These are phyloP conservation scores for Solanum etuberosum DNA, from an alignment of 257 asterid species.

Conservation along the genomic window DNA sequence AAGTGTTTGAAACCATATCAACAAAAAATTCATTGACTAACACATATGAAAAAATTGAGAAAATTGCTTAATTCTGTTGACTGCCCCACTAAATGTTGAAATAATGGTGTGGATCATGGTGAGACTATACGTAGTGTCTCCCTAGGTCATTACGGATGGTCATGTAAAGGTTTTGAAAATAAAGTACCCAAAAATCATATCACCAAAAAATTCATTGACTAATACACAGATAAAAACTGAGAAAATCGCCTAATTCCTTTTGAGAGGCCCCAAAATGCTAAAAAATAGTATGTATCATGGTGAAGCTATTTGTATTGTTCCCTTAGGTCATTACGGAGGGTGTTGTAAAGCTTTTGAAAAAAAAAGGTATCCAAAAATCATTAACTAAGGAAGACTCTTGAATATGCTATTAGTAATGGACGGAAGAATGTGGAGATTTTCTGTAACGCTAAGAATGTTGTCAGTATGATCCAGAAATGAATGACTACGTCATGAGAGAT, in stretches of 20 bases:
- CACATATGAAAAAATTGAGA: too few species aligned
- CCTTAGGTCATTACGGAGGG: background rate
- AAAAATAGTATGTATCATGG: background rate
- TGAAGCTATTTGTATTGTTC: too few species aligned
- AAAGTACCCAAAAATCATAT: too few species aligned
- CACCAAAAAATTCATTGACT: too few species aligned
- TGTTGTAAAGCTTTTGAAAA: too few species aligned
- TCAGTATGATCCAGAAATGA: too few species aligned
- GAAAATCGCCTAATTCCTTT: too few species aligned
- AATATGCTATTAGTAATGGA: background rate
- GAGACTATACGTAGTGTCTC: background rate
- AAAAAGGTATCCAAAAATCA: too few species aligned
- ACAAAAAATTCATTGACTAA: too few species aligned
- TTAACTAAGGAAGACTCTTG: background rate
- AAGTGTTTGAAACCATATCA: background rate
- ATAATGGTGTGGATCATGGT: background rate
- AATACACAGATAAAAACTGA: too few species aligned
- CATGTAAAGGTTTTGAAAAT: background rate
- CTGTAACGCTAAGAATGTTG: accelerated
- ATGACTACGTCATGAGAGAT: background rate
- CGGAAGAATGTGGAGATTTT: too few species aligned
- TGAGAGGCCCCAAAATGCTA: too few species aligned
- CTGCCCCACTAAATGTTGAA: background rate
- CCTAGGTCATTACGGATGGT: background rate
- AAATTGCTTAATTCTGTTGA: accelerated